These are phyloP conservation scores for Ceratocystis alfenasii DNA, from an alignment of 2,329 filamentous ascomycete species.

Conservation along the genomic window DNA sequence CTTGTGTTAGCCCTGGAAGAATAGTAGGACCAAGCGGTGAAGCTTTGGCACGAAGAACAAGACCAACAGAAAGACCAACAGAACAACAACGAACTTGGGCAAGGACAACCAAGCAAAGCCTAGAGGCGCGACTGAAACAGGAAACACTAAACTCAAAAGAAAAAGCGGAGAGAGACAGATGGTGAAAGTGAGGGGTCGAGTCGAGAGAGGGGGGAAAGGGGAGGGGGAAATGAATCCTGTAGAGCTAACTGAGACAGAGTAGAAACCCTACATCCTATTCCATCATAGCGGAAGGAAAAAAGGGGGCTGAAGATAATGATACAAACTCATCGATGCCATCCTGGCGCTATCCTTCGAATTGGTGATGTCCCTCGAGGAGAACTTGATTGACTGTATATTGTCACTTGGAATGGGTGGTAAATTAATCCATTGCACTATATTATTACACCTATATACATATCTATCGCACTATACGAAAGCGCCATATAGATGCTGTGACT, in stretches of 20 bases:
- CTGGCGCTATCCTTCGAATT: background rate
- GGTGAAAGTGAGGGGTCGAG: no score
- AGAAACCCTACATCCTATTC: background rate
- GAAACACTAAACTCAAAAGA: background rate
- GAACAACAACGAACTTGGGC: background rate
- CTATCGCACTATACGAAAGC: no score
- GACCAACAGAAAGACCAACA: background rate
- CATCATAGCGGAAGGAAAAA: background rate
- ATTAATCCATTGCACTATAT: no score
- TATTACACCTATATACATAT: no score
- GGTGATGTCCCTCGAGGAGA: no score
- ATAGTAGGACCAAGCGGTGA: slow-evolving; percentile 10
- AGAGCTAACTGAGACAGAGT: background rate
- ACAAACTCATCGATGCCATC: no score
- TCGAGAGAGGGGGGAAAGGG: background rate
- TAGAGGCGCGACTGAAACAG: slow-evolving; percentile 2
- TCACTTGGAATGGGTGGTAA: no score
- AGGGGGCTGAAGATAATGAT: background rate
- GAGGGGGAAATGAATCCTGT: background rate
- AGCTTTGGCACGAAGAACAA: background rate
- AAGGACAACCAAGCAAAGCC: background rate
- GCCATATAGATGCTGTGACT: no score
- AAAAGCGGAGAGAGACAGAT: background rate
- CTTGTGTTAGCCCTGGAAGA: background rate
- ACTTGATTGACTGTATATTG: no score